Evolutionary conservation across 352 stramenopile genomes (phyloP), one percentile per base, ranked within the genome.

Genomic region (Phytophthora constricta): DNA sequence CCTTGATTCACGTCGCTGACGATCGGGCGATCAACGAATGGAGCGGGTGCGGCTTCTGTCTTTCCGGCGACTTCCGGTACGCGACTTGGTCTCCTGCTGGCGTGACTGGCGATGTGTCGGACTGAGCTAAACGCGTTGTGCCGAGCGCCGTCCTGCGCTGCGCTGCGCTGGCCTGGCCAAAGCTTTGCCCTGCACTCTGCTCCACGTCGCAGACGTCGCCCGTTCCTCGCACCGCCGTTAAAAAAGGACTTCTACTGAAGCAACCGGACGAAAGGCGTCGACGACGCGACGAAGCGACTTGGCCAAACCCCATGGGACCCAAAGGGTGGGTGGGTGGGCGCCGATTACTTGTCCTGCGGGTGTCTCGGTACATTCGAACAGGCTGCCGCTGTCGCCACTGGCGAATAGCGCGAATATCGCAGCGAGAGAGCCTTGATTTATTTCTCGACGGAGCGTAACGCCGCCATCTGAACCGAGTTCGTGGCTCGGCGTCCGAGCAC

Each of bases 11-110:
- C 58, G 46, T 37, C 34, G n/a, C 16, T 16, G 26, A 19, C 43
- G 37, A 22, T 22, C 4, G 34, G n/a, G 41, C 41, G 41, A 47
- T 47, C 41, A 47, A 47, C 26, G 31, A 39, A 11, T 19, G 26
- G 28, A 45, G 28, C 48, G 48, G 48, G 42, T 22, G 39, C 20
- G 31, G 19, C 43, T 63, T 61, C 50, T 68, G 58, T 63, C 63
- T 69, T 63, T 64, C 22, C 64, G 42, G 57, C 54, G 62, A 41
- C 45, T 76, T 75, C 68, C 50, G 43, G 19, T 25, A 5, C 28
- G 37, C 31, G 31, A 37, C 31, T n/a, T 22, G 20, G 28, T 25
- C 20, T 48, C 27, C 34, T 47, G 50, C 22, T 60, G 55, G 55
- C 25, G 43, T n/a, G 31, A 37, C 31, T 37, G 31, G 13, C 31